phyloP scores from a whole-genome alignment of 805 yeast species.

The Komagataella kurtzmanii region DNA sequence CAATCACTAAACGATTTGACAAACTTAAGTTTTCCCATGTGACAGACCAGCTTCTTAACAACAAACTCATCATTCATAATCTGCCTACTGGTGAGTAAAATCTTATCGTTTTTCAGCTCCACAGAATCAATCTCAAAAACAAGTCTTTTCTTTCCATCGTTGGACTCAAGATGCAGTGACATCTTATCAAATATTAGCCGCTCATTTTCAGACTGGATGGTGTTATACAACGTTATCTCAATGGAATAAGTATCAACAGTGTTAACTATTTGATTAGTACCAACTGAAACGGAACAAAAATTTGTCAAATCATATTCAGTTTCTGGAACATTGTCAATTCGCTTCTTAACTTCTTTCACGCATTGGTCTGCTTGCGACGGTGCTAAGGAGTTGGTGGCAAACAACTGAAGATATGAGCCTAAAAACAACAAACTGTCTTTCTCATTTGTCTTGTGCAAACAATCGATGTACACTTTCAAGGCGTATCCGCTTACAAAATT shows the following conservation, averaged over 20 bases:
- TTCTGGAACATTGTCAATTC: background rate
- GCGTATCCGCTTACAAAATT: slow-evolving; percentile 51
- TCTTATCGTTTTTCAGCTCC: background rate
- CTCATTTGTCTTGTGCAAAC: slow-evolving; percentile 33
- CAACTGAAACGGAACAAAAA: background rate
- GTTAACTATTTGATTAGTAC: background rate
- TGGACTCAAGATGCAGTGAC: background rate
- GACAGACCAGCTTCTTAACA: background rate
- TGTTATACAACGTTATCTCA: background rate
- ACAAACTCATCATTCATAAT: background rate
- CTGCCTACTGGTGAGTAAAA: background rate
- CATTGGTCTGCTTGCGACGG: background rate
- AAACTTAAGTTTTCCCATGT: background rate
- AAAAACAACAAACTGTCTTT: slow-evolving; percentile 13
- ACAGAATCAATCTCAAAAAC: background rate
- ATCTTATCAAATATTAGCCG: background rate
- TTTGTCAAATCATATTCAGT: background rate
- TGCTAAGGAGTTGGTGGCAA: slow-evolving; percentile 13
- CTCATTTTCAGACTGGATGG: background rate
- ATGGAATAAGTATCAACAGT: background rate
- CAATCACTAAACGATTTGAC: background rate
- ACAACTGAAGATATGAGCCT: slow-evolving; percentile 25
- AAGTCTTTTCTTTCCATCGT: background rate
- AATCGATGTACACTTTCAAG: slow-evolving; percentile 52
- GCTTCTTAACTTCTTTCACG: background rate